A percentile compares a stretch with the other conserved stretches of the same genome.
These are phyloP conservation scores for Lactarius pseudohatsudake DNA, from an alignment of 768 basidiomycete species.

Conservation along the genomic window DNA sequence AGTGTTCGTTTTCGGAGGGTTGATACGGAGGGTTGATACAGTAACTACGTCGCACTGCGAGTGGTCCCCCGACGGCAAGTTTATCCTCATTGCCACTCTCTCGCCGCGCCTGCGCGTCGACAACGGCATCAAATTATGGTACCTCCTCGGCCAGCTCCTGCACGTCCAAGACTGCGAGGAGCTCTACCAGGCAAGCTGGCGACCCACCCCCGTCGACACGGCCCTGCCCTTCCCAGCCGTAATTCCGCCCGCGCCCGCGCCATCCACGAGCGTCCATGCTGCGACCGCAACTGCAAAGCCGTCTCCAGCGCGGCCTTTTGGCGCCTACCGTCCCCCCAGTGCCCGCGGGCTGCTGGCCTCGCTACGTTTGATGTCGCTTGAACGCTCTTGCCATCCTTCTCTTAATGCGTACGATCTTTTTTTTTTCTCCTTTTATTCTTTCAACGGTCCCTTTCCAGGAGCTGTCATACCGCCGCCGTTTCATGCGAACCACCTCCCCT, in stretches of 20 bases:
- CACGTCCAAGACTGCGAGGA: constrained; percentile 84
- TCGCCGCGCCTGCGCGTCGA: constrained; percentile 94
- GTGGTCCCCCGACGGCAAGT: constrained; percentile 93
- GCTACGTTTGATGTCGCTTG: too few relatives aligned
- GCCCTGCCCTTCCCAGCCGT: constrained; percentile 64
- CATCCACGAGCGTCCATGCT: constrained; percentile 55
- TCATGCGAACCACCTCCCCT: too few relatives aligned
- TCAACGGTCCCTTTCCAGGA: too few relatives aligned
- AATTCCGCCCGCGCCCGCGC: constrained; percentile 68
- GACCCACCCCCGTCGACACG: constrained; percentile 66
- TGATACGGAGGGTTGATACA: too few relatives aligned
- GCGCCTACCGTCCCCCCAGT: constrained; percentile 92
- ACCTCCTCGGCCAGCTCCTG: constrained; percentile 84
- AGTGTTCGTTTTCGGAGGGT: too few relatives aligned
- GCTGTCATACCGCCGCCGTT: too few relatives aligned
- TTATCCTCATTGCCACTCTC: constrained; percentile 92
- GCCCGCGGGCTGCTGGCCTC: constrained; percentile 89
- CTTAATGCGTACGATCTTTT: too few relatives aligned
- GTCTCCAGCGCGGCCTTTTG: constrained; percentile 62
- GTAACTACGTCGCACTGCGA: constrained; percentile 92
- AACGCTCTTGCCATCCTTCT: too few relatives aligned
- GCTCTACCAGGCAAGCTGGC: constrained; percentile 86
- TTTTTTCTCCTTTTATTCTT: too few relatives aligned
- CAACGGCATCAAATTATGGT: constrained; percentile 96
- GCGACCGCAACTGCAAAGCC: constrained; percentile 55